These are phyloP conservation scores for Viola odorata DNA, from an alignment of 345 rosid species.

Conservation along the genomic window DNA sequence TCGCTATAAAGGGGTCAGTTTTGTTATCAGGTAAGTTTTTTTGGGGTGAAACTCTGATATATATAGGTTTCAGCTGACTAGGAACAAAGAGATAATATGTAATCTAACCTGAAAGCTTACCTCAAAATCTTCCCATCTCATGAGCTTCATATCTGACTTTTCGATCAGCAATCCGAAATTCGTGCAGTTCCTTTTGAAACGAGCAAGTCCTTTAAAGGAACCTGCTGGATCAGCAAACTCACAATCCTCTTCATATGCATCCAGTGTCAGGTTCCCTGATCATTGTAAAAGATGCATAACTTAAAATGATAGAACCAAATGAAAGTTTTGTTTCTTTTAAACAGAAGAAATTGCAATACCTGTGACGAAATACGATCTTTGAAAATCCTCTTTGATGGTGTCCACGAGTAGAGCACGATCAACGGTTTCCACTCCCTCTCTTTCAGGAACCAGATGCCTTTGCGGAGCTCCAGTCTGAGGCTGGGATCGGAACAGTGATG, in stretches of 20 bases:
- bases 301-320: neutral
- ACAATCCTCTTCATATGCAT: constrained; percentile 78
- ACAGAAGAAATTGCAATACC: constrained; percentile 26
- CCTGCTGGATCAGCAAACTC: constrained; percentile 98
- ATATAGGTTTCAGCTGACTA: too few species aligned
- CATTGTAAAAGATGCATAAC: neutral
- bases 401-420: constrained; percentile 57
- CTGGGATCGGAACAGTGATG: constrained; percentile 58
- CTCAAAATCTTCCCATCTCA: constrained; percentile 86
- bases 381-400: constrained; percentile 63
- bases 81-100: too few species aligned
- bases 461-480: constrained; percentile 20
- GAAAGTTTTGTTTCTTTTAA: neutral
- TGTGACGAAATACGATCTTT: constrained; percentile 81
- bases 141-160: constrained; percentile 81
- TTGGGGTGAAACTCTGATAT: too few species aligned
- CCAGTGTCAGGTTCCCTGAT: constrained; percentile 66
- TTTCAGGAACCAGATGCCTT: constrained; percentile 19
- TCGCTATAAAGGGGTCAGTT: too few species aligned
- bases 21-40: too few species aligned
- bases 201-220: constrained; percentile 77
- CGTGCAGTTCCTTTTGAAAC: constrained; percentile 87
- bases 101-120: constrained; percentile 17
- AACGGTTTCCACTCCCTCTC: constrained; percentile 47
- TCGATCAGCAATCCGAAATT: constrained; percentile 78